These are phyloP conservation scores for Chytridium lagenaria DNA, from an alignment of 371 early-diverging fungal species.

Conservation along the genomic window DNA sequence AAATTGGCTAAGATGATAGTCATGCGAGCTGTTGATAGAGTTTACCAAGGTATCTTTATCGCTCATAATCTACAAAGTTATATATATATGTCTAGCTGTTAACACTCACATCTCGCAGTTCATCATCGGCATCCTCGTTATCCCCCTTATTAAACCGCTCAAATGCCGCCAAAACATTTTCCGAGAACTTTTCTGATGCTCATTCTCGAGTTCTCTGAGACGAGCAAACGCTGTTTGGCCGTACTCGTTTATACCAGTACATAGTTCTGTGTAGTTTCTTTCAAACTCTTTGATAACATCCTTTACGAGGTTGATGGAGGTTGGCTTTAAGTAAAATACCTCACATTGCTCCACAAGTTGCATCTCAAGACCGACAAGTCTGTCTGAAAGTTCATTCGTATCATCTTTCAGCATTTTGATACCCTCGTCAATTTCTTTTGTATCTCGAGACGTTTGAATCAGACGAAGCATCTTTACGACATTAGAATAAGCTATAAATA, in stretches of 20 bases:
- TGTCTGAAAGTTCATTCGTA: conserved; percentile 47
- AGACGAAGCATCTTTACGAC: conserved; percentile 42
- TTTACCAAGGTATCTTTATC: conserved; percentile 61
- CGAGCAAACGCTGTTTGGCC: conserved; percentile 51
- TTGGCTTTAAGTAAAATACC: conserved; percentile 29
- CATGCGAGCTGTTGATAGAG: conserved; percentile 58
- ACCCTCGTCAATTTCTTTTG: conserved; percentile 52
- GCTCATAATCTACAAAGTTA: conserved; percentile 48
- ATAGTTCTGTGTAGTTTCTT: conserved; percentile 57
- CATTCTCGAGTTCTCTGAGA: conserved; percentile 60
- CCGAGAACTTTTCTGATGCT: conserved; percentile 59
- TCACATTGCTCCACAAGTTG: conserved; percentile 62
- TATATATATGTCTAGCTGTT: background rate
- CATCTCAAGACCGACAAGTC: conserved; percentile 55
- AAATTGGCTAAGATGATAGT: conserved; percentile 54
- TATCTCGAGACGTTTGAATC: conserved; percentile 43
- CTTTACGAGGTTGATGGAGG: conserved; percentile 20
- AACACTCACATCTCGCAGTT: conserved; percentile 54
- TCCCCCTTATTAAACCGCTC: conserved; percentile 61
- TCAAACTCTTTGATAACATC: conserved; percentile 60
- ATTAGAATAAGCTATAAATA: background rate
- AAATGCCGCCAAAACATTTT: conserved; percentile 50
- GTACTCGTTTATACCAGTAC: conserved; percentile 46
- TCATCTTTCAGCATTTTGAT: conserved; percentile 44
- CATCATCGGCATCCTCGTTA: conserved; percentile 58